Evolutionary conservation across 2,329 filamentous ascomycete species (phyloP).

Genomic region (Diplodia seriata): DNA sequence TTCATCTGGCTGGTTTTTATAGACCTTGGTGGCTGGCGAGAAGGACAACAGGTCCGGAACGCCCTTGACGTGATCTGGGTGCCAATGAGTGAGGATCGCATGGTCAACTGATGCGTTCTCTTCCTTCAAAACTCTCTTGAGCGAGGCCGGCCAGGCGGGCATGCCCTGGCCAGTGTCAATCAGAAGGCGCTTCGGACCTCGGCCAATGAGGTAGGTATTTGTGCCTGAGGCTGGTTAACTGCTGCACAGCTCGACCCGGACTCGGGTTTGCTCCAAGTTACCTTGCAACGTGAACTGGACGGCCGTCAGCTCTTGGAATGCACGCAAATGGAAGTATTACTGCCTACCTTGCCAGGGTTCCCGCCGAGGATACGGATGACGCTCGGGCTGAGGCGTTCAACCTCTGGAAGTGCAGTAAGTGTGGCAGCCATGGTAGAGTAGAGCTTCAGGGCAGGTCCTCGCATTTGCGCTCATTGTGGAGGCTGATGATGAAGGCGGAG

Average conservation of each 20-base stretch:
- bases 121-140: constrained; percentile 68
- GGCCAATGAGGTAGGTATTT: constrained; percentile 93
- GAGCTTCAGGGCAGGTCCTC: neutral
- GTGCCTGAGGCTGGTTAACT: constrained; percentile 62
- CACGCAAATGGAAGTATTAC: constrained; percentile 39
- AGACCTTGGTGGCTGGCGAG: constrained; percentile 68
- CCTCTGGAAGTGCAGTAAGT: constrained; percentile 62
- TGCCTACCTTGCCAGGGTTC: constrained; percentile 82
- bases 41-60: constrained; percentile 70
- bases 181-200: constrained; percentile 74
- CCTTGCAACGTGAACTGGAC: constrained; percentile 68
- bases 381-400: constrained; percentile 77
- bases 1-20: constrained; percentile 64
- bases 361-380: constrained; percentile 87
- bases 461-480: constrained; percentile 20
- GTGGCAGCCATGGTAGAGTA: constrained; percentile 20
- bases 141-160: constrained; percentile 71
- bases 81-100: constrained; percentile 89
- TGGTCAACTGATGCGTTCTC: constrained; percentile 73
- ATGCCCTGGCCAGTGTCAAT: constrained; percentile 90
- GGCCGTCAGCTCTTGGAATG: neutral
- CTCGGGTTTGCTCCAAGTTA: constrained; percentile 37
- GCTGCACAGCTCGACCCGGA: neutral
- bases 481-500: constrained; percentile 10
- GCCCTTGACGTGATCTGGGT: constrained; percentile 83